Conservation (phyloP, 208 protist genomes). For the Acanthamoeba sp. region DNA sequence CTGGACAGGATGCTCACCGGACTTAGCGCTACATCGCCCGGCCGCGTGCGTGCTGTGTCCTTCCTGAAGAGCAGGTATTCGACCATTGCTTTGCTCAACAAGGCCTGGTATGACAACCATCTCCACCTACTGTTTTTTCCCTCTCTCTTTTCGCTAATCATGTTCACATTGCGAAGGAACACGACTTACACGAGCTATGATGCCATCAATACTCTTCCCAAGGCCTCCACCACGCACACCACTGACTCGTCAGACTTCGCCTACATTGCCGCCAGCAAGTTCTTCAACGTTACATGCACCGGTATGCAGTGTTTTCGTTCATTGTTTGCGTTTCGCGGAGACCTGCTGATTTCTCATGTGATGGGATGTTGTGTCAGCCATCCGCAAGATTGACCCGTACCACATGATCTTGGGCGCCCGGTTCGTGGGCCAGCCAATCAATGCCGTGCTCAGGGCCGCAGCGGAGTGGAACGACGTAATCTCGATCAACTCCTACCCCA, state of each 20-base stretch:
- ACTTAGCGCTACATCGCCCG: not conserved
- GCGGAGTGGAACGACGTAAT: not conserved
- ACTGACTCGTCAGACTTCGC: not conserved
- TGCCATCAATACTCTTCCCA: not conserved
- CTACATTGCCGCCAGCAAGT: not conserved
- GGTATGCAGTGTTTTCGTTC: not conserved
- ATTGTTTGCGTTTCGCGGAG: not conserved
- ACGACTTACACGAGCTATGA: slow-evolving; percentile 24
- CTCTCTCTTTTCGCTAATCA: no score
- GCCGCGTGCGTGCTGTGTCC: not conserved
- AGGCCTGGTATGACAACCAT: not conserved
- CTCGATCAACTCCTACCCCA: not conserved
- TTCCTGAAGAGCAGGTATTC: slow-evolving; percentile 4
- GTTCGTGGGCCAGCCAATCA: not conserved
- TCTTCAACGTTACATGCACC: slow-evolving; percentile 3
- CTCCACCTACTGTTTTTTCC: no score
- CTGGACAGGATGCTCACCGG: not conserved
- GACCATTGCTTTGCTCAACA: not conserved
- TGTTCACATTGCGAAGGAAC: no score
- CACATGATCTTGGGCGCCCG: not conserved
- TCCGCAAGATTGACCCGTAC: not conserved
- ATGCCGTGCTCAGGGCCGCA: not conserved
- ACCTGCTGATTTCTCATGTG: not conserved
- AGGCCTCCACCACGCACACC: not conserved
- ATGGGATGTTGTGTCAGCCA: not conserved